Evolutionary conservation across 2,329 filamentous ascomycete genomes (phyloP).

Genomic region (Claviceps capensis): DNA sequence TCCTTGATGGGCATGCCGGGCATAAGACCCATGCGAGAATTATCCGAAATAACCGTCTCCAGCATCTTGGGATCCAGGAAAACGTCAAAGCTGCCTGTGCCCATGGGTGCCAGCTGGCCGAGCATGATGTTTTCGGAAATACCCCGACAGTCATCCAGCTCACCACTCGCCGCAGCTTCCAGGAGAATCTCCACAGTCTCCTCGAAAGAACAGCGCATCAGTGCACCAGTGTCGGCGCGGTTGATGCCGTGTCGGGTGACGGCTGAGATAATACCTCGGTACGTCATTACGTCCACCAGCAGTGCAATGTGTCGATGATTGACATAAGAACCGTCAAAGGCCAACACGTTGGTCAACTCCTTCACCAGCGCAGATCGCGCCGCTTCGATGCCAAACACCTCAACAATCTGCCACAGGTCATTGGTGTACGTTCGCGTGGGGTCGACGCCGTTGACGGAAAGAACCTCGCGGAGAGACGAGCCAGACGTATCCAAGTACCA

Average conservation of each 20-base stretch:
- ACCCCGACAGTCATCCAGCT: slow-evolving; percentile 93
- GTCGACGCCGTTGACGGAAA: slow-evolving; percentile 81
- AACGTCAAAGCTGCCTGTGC: slow-evolving; percentile 91
- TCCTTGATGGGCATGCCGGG: slow-evolving; percentile 66
- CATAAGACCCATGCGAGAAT: slow-evolving; percentile 72
- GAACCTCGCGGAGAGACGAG: slow-evolving; percentile 70
- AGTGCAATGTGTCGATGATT: slow-evolving; percentile 96
- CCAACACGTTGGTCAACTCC: slow-evolving; percentile 83
- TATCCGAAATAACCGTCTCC: slow-evolving; percentile 86
- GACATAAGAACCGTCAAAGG: slow-evolving; percentile 98
- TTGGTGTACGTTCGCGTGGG: slow-evolving; percentile 80
- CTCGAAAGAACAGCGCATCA: slow-evolving; percentile 99
- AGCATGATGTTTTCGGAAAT: slow-evolving; percentile 99
- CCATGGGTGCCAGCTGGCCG: slow-evolving; percentile 91
- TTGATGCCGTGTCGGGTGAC: slow-evolving; percentile 99
- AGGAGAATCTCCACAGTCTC: slow-evolving; percentile 97
- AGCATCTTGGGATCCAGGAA: slow-evolving; percentile 91
- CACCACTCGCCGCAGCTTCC: slow-evolving; percentile 85
- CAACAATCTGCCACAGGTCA: slow-evolving; percentile 86
- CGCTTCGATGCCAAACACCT: slow-evolving; percentile 93
- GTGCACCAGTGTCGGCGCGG: slow-evolving; percentile 87
- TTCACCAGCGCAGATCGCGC: slow-evolving; percentile 74
- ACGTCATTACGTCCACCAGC: slow-evolving; percentile 95
- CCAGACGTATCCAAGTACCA: slow-evolving; percentile 95
- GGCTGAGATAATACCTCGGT: slow-evolving; percentile 83